Conservation (phyloP, 768 basidiomycete genomes). For the Boletus rubropictus region DNA sequence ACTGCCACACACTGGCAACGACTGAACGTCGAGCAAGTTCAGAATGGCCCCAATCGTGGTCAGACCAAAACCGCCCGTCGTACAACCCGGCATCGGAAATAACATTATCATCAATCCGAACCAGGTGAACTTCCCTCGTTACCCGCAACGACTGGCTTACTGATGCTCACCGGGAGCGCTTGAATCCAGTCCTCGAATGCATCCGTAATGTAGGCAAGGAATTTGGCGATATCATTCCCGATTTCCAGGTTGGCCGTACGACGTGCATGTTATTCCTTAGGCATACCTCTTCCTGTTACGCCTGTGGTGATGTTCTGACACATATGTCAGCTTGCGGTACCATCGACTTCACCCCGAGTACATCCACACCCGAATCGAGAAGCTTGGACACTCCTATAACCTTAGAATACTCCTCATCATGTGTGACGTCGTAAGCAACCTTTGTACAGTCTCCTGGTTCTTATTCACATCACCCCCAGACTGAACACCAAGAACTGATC, state of each 20-base stretch:
- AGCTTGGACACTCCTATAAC: constrained; percentile 74
- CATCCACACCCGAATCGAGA: constrained; percentile 85
- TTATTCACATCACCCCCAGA: constrained; percentile 38
- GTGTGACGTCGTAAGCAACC: constrained; percentile 79
- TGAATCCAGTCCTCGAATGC: constrained; percentile 83
- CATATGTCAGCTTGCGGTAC: constrained; percentile 66
- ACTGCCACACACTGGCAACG: constrained; percentile 11
- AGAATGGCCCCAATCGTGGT: constrained; percentile 4
- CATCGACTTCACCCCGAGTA: constrained; percentile 98
- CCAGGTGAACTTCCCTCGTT: constrained; percentile 37
- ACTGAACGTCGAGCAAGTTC: neutral
- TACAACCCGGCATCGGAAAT: constrained; percentile 59
- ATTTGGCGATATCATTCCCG: constrained; percentile 87
- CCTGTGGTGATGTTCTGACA: neutral
- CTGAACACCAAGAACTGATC: constrained; percentile 86
- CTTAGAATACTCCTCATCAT: constrained; percentile 82
- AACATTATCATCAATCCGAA: constrained; percentile 59
- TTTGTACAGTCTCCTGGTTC: neutral
- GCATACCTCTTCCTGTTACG: constrained; percentile 33
- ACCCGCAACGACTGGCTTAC: neutral
- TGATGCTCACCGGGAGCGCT: constrained; percentile 44
- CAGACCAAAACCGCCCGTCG: constrained; percentile 44
- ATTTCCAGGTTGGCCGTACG: constrained; percentile 94
- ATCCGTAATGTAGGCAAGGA: constrained; percentile 90
- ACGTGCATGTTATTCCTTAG: constrained; percentile 91